These are phyloP conservation scores for Trichoderma parareesei DNA, from an alignment of 495 filamentous ascomycete species.

Conservation along the genomic window DNA sequence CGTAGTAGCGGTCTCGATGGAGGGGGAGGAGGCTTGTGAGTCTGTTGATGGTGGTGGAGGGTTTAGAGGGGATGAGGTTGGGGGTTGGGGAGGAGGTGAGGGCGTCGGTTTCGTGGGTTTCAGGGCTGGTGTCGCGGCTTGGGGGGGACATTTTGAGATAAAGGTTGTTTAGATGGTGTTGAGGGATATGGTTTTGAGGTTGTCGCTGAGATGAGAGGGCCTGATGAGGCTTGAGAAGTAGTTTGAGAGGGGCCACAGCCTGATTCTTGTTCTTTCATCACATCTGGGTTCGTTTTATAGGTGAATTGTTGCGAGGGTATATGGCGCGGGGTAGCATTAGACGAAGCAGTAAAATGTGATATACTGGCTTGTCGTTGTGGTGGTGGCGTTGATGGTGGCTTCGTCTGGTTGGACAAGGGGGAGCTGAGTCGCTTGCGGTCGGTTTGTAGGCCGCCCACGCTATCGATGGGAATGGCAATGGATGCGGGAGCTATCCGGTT, in stretches of 20 bases:
- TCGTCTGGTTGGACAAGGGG: background rate
- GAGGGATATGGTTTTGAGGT: too few species aligned
- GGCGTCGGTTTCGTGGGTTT: background rate
- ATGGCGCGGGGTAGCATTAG: background rate
- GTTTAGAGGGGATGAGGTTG: background rate
- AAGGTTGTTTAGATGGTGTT: background rate
- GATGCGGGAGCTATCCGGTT: background rate
- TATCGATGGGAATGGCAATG: background rate
- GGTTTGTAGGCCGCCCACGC: constrained; percentile 2
- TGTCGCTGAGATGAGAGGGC: too few species aligned
- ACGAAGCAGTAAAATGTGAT: background rate
- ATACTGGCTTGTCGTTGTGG: background rate
- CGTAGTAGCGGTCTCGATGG: constrained; percentile 35
- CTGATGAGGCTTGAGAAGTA: too few species aligned
- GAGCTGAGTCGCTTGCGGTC: background rate
- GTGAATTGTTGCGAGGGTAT: background rate
- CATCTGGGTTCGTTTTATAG: background rate
- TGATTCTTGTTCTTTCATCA: too few species aligned
- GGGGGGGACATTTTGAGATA: background rate
- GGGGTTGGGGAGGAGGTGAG: background rate
- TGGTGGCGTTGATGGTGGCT: background rate
- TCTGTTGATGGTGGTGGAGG: too few species aligned
- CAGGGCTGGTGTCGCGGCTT: background rate
- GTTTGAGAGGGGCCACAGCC: too few species aligned
- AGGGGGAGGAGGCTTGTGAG: too few species aligned